phyloP scores from a whole-genome alignment of 2,329 filamentous ascomycete genomes.

The Cercospora janseana region DNA sequence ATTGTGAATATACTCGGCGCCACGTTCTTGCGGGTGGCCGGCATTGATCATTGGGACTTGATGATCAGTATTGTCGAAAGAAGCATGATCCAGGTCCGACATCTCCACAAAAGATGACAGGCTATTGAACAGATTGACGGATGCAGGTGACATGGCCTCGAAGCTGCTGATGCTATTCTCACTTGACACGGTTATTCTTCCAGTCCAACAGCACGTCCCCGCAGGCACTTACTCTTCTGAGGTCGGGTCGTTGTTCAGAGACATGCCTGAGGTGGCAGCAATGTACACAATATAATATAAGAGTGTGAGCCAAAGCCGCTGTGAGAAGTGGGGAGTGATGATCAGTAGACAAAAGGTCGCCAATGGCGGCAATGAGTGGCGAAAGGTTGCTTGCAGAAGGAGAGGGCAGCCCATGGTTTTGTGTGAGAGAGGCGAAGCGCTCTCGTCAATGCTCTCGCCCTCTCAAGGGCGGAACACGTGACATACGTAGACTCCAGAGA shows the following conservation, averaged over 20 bases:
- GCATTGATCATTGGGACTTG: background rate
- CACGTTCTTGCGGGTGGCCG: background rate
- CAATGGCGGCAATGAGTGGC: background rate
- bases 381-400: background rate
- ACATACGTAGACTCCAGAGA: too few species aligned
- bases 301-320: too few species aligned
- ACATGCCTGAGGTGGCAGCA: background rate
- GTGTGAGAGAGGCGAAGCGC: constrained; percentile 1
- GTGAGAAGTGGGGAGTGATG: too few species aligned
- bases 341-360: too few species aligned
- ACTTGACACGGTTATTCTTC: background rate
- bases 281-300: too few species aligned
- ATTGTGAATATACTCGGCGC: background rate
- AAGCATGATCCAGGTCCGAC: background rate
- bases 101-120: background rate
- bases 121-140: background rate
- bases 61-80: background rate
- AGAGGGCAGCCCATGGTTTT: background rate
- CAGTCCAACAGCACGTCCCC: background rate
- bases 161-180: background rate
- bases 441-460: too few species aligned
- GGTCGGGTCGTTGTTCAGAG: background rate
- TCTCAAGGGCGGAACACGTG: background rate
- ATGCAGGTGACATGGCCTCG: background rate
- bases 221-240: background rate